These are phyloP conservation scores for Dictyostelium capitatum DNA, from an alignment of 78 protist genomes.

Conservation along the genomic window DNA sequence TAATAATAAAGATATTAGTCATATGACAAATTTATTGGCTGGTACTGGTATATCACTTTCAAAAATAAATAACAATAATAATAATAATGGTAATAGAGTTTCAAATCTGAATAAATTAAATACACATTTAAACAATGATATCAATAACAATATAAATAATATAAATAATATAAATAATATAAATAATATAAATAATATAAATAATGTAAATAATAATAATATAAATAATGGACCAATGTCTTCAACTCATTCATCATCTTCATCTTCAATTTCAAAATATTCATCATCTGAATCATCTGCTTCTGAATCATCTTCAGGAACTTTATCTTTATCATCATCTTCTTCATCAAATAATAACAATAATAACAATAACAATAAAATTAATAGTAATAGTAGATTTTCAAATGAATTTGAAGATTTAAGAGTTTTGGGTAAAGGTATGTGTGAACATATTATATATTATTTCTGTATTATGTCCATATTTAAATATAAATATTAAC, in stretches of 20 bases:
- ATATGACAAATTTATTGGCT: conserved; percentile 5
- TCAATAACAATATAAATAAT: neutral
- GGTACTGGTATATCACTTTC: conserved; percentile 7
- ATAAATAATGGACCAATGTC: neutral
- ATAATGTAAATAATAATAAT: too few relatives aligned
- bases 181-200: neutral
- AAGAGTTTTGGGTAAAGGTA: conserved; percentile 15
- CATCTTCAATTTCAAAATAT: neutral
- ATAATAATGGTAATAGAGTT: neutral
- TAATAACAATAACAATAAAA: neutral
- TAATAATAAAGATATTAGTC: neutral
- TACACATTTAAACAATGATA: neutral
- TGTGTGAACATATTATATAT: too few relatives aligned
- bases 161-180: neutral
- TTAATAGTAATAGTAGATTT: conserved; percentile 42
- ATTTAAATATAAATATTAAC: too few relatives aligned
- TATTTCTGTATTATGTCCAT: too few relatives aligned
- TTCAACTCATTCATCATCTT: neutral
- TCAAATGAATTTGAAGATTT: conserved; percentile 7
- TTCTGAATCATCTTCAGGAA: neutral
- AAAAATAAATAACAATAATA: neutral
- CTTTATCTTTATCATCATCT: neutral
- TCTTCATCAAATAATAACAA: neutral
- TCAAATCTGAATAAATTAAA: neutral
- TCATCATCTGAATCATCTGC: neutral